phyloP scores from a whole-genome alignment of 2,329 filamentous ascomycete genomes.

The Laburnicola sp. region DNA sequence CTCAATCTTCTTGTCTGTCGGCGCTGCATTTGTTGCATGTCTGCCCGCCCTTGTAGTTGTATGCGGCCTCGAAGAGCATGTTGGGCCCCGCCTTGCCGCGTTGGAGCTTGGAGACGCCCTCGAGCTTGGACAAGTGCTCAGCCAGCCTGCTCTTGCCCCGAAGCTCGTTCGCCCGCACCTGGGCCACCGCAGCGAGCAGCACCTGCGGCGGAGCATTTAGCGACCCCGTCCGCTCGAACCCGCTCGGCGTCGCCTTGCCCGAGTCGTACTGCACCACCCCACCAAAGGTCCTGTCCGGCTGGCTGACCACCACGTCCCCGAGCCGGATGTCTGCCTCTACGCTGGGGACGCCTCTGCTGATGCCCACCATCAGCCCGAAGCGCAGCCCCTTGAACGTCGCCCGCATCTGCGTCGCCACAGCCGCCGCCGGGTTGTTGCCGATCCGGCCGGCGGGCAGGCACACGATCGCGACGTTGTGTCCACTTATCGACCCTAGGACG shows the following conservation, averaged over 20 bases:
- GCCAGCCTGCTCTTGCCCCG: too few species aligned
- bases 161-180: not conserved
- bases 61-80: too few species aligned
- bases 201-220: constrained; percentile 19
- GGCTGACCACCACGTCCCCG: constrained; percentile 35
- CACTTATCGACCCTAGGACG: too few species aligned
- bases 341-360: constrained; percentile 33
- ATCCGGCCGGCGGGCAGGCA: too few species aligned
- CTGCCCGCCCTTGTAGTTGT: too few species aligned
- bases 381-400: not conserved
- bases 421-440: too few species aligned
- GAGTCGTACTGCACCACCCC: constrained; percentile 39
- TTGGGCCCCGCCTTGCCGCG: too few species aligned
- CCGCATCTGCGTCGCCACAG: too few species aligned
- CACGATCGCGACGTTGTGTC: too few species aligned
- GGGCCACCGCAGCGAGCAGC: constrained; percentile 23
- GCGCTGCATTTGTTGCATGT: not conserved
- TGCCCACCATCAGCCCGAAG: constrained; percentile 48
- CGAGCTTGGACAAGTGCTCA: too few species aligned
- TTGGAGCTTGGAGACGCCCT: too few species aligned
- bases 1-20: too few species aligned
- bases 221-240: constrained; percentile 23
- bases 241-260: constrained; percentile 36
- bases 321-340: not conserved
- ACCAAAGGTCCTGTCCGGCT: constrained; percentile 12